phyloP scores from a whole-genome alignment of 257 asterid genomes.

The Petunia secreta region DNA sequence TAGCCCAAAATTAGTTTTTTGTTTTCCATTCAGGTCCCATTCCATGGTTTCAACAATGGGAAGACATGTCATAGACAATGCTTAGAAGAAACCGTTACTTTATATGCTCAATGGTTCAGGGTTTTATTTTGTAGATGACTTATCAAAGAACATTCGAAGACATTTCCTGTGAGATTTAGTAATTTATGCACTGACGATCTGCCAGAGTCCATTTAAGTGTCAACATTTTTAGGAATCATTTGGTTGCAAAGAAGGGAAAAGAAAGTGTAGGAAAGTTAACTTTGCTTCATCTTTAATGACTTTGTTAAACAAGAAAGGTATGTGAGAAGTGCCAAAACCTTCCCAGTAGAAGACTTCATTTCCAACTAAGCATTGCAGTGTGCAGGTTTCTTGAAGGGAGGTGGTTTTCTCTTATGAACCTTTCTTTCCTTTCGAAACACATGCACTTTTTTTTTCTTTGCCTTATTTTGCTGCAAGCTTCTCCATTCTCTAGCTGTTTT shows the following conservation, averaged over 20 bases:
- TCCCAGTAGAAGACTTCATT: background rate
- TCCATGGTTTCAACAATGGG: background rate
- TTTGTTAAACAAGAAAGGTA: background rate
- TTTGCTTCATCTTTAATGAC: background rate
- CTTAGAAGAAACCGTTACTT: background rate
- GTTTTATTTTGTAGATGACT: slow-evolving; percentile 2
- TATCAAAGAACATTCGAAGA: background rate
- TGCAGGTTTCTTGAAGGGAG: slow-evolving; percentile 9
- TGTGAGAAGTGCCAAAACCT: slow-evolving; percentile 21
- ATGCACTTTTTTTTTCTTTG: background rate
- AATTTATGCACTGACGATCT: background rate
- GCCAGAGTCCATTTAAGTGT: background rate
- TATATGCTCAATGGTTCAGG: background rate
- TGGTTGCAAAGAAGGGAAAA: background rate
- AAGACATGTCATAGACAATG: background rate
- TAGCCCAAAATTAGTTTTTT: background rate
- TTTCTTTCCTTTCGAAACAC: background rate
- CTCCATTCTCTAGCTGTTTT: background rate
- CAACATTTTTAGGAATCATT: background rate
- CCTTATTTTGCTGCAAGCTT: background rate
- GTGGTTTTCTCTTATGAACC: background rate
- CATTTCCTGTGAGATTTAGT: slow-evolving; percentile 1
- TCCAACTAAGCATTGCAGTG: background rate
- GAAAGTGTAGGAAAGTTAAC: background rate
- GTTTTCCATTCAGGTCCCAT: background rate